These are phyloP conservation scores for Pichia membranifaciens DNA, from an alignment of 805 yeast species.

Conservation along the genomic window DNA sequence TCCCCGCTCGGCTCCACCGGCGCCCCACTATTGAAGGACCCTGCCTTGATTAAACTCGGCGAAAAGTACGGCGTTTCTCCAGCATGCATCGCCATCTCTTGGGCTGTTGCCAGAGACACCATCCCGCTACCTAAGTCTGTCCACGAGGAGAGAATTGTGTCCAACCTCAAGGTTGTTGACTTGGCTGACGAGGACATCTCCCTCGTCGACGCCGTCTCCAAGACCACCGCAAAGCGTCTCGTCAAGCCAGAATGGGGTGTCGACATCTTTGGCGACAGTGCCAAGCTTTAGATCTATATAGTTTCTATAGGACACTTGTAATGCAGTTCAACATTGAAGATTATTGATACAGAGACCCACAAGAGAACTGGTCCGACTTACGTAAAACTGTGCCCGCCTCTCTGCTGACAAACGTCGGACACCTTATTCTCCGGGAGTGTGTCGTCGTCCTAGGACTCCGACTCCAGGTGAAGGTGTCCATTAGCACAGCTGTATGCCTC, in stretches of 20 bases:
- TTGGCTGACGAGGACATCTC: conserved; percentile 33
- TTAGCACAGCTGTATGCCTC: too few species aligned
- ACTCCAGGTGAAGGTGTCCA: too few species aligned
- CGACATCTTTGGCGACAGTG: background rate
- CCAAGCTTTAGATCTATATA: background rate
- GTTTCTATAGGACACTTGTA: too few species aligned
- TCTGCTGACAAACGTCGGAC: too few species aligned
- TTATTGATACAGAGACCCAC: too few species aligned
- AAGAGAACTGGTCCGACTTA: too few species aligned
- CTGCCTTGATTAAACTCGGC: conserved; percentile 38
- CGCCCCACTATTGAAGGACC: conserved; percentile 46
- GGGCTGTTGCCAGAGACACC: conserved; percentile 54
- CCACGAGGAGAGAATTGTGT: conserved; percentile 37
- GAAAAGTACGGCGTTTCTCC: conserved; percentile 37
- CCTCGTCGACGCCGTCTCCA: conserved; percentile 8
- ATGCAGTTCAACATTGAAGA: too few species aligned
- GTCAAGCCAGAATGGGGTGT: conserved; percentile 11
- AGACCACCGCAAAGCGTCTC: conserved; percentile 6
- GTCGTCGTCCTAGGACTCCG: too few species aligned
- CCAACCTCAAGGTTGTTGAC: conserved; percentile 33
- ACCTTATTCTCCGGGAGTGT: too few species aligned
- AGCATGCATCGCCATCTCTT: conserved; percentile 49
- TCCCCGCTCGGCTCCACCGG: conserved; percentile 66
- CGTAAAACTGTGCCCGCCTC: too few species aligned
- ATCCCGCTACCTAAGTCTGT: conserved; percentile 50